Base-by-base conservation (phyloP, 2,329 filamentous ascomycete species). In the Cercospora brassicicola region DNA sequence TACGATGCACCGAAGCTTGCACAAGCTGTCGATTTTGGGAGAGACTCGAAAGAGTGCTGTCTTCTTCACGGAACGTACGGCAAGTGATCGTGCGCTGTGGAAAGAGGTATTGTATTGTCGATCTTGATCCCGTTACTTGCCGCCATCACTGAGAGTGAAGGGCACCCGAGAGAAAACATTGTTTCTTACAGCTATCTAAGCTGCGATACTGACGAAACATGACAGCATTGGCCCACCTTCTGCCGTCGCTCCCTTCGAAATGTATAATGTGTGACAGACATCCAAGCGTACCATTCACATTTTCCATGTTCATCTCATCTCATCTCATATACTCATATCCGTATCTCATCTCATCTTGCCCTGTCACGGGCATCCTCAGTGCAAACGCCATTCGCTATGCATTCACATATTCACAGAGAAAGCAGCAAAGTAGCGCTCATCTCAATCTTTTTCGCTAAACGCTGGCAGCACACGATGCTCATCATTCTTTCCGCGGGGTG, bases 331-430 rank as follows among this genome's bases (percentile, higher is more conserved):
- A 0, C 36, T 42, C 36, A 42, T 42, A 2, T 42, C 15, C 36
- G 36, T 42, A 42, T 8, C 36, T 42, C 36, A 1, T 42, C 36
- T 1, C 36, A 42, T 42, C 36, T 42, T n/a, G 36, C 36, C 36
- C 36, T n/a, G 15, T 42, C 4, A 3, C 36, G 36, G 15, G 36
- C 30, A 30, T n/a, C 28, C 23, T n/a, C 26, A 57, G 11, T 28
- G 26, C 23, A 36, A 66, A 66, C 64, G 57, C 64, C 64, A 53
- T 26, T 48, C 57, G 64, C 64, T 66, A 66, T 66, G 64, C 64
- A 66, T 33, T 61, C 33, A 28, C 59, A 61, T 42, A 61, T 30
- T 30, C 53, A 20, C 26, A 57, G 53, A 57, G 26, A 30, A 6
- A 57, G 26, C 26, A 31, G 30, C 26, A 10, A 18, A 31, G 3